Evolutionary conservation across 768 basidiomycete genomes (phyloP).

Genomic region (Rhizopogon salebrosus): DNA sequence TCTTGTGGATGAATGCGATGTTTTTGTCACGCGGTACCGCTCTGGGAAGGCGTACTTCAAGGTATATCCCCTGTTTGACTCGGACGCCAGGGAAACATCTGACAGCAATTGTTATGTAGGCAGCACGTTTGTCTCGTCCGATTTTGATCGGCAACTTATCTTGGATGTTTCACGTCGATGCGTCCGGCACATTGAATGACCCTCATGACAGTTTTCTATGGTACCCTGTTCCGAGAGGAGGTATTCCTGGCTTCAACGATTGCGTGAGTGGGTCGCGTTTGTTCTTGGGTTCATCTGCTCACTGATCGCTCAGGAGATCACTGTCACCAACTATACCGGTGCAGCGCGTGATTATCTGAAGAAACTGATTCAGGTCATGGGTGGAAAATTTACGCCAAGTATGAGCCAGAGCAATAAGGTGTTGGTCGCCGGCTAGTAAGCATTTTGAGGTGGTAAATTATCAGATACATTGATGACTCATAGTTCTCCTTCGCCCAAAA

Average conservation of each 20-base stretch:
- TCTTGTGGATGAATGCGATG: slow-evolving; percentile 51
- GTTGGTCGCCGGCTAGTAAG: slow-evolving; percentile 81
- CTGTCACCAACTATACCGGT: slow-evolving; percentile 87
- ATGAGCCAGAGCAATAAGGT: slow-evolving; percentile 76
- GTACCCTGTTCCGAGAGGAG: slow-evolving; percentile 68
- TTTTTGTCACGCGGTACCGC: slow-evolving; percentile 68
- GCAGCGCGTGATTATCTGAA: slow-evolving; percentile 85
- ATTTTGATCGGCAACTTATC: slow-evolving; percentile 63
- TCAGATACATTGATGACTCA: not conserved
- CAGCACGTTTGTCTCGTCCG: slow-evolving; percentile 32
- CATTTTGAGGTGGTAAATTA: slow-evolving; percentile 8
- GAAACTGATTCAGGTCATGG: slow-evolving; percentile 70
- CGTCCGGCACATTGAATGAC: slow-evolving; percentile 50
- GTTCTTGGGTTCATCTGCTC: not conserved
- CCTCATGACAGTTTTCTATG: slow-evolving; percentile 78
- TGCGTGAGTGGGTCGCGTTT: slow-evolving; percentile 45
- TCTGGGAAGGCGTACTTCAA: slow-evolving; percentile 65
- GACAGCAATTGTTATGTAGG: slow-evolving; percentile 35
- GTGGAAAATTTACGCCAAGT: slow-evolving; percentile 75
- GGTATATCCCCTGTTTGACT: slow-evolving; percentile 33
- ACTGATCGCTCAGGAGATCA: slow-evolving; percentile 51
- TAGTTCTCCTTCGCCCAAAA: slow-evolving; percentile 49
- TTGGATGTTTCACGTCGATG: slow-evolving; percentile 81
- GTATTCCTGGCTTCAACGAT: slow-evolving; percentile 51
- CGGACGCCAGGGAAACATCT: not conserved